These are phyloP conservation scores for Stentor roeselii DNA, from an alignment of 73 alveolate species.

Conservation along the genomic window DNA sequence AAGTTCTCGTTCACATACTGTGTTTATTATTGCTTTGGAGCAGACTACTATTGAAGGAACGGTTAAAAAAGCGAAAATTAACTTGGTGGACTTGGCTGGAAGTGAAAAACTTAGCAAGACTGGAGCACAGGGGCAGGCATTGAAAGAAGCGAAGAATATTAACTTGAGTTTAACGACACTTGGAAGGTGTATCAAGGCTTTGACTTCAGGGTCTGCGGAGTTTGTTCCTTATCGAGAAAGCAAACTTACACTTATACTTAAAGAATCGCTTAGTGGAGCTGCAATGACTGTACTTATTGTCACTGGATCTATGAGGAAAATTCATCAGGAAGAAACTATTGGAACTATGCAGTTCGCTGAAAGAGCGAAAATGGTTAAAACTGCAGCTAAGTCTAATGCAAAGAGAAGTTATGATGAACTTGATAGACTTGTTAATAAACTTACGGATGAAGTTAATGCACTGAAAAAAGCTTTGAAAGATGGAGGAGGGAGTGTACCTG, in stretches of 20 bases:
- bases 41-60: constrained; percentile 71
- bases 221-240: constrained; percentile 68
- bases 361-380: constrained; percentile 62
- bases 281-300: constrained; percentile 86
- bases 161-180: constrained; percentile 75
- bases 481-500: constrained; percentile 24
- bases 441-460: constrained; percentile 41
- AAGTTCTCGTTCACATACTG: constrained; percentile 88
- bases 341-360: constrained; percentile 78
- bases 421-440: constrained; percentile 48
- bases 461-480: constrained; percentile 35
- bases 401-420: constrained; percentile 61
- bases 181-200: constrained; percentile 83
- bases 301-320: constrained; percentile 71
- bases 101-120: constrained; percentile 88
- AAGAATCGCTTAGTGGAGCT: constrained; percentile 85
- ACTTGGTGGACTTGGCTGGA: constrained; percentile 93
- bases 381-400: constrained; percentile 63
- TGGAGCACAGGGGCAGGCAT: constrained; percentile 83
- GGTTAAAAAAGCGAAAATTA: constrained; percentile 66
- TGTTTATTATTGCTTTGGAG: constrained; percentile 78
- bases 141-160: constrained; percentile 84
- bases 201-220: constrained; percentile 59
- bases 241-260: constrained; percentile 58
- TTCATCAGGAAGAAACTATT: constrained; percentile 85